These are phyloP conservation scores for Cladosporium halotolerans DNA, from an alignment of 2,329 filamentous ascomycete species.

Conservation along the genomic window DNA sequence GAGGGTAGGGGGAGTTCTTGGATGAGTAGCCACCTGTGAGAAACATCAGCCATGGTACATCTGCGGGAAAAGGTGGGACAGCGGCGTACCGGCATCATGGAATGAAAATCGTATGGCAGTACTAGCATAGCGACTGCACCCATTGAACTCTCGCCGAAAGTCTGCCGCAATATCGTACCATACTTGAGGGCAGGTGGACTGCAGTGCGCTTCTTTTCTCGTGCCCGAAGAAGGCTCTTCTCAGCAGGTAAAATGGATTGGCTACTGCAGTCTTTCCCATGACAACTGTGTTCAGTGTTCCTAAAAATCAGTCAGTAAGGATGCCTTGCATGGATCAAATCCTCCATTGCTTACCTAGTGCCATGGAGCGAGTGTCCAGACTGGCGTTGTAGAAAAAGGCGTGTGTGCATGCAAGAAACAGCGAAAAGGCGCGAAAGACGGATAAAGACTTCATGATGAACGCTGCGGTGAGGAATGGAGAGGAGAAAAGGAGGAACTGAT, in stretches of 20 bases:
- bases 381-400: background rate
- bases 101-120: slow-evolving; percentile 29
- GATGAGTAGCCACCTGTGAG: slow-evolving; percentile 14
- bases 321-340: background rate
- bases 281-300: background rate
- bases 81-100: slow-evolving; percentile 22
- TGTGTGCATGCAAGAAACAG: background rate
- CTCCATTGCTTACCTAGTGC: background rate
- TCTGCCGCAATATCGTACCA: slow-evolving; percentile 13
- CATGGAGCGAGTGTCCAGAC: background rate
- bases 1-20: slow-evolving; percentile 16
- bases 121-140: slow-evolving; percentile 11
- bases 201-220: background rate
- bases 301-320: background rate
- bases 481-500: background rate
- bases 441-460: background rate
- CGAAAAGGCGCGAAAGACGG: background rate
- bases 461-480: background rate
- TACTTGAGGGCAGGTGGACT: slow-evolving; percentile 9
- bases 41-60: background rate
- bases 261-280: background rate
- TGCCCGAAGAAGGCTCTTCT: background rate
- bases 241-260: background rate
- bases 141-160: slow-evolving; percentile 10
- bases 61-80: background rate